Conservation (phyloP, 2,329 filamentous ascomycete species). For the Fusarium sp. region DNA sequence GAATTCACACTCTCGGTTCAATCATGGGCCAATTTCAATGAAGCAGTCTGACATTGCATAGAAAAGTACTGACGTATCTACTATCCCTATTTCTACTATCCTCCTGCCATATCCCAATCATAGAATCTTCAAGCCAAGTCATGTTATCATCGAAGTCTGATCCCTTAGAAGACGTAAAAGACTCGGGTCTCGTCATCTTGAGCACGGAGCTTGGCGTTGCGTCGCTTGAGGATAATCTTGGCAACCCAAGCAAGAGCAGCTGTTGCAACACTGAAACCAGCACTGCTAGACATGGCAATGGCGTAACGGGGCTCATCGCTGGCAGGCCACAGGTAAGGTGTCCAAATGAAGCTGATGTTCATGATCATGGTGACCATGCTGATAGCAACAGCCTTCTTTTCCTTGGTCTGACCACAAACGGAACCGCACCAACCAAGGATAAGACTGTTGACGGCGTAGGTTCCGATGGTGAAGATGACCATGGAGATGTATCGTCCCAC, state of each 20-base stretch:
- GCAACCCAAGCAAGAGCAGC: conserved; percentile 57
- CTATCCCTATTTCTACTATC: conserved; percentile 1
- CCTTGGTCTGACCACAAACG: conserved; percentile 61
- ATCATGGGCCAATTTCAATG: too few species aligned
- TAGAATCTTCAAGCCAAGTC: not conserved
- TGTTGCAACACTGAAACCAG: conserved; percentile 53
- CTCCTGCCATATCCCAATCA: not conserved
- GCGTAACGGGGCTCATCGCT: conserved; percentile 45
- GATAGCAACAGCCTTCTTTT: conserved; percentile 63
- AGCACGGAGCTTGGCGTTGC: conserved; percentile 54
- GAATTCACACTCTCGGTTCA: too few species aligned
- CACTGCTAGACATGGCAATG: conserved; percentile 43
- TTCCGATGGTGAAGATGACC: conserved; percentile 57
- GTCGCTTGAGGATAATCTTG: conserved; percentile 52
- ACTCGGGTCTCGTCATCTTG: conserved; percentile 45
- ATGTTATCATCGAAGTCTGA: not conserved
- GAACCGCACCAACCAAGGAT: conserved; percentile 60
- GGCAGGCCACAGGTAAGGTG: conserved; percentile 46
- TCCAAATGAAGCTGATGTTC: conserved; percentile 49
- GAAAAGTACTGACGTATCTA: conserved; percentile 34
- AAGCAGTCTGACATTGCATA: not conserved
- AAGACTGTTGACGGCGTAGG: conserved; percentile 60
- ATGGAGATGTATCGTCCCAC: conserved; percentile 51
- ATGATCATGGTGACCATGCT: conserved; percentile 51
- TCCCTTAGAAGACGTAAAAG: conserved; percentile 51